These are phyloP conservation scores for Aspergillus intermedius DNA, from an alignment of 2,329 filamentous ascomycete genomes.

Conservation along the genomic window DNA sequence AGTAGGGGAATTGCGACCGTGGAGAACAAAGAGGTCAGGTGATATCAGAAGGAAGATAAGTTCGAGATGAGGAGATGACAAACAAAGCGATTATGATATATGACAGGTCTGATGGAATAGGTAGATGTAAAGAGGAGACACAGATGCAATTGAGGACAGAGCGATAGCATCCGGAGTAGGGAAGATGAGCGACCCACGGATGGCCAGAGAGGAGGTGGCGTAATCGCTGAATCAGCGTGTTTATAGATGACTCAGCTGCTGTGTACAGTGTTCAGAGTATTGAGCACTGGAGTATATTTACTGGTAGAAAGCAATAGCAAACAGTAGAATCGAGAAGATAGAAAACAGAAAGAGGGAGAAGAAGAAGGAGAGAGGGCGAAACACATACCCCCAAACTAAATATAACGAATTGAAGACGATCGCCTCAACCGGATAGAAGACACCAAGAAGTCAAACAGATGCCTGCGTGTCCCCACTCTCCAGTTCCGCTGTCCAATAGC, in stretches of 20 bases:
- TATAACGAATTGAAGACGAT: no score
- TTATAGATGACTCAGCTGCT: not conserved
- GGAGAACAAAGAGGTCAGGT: no score
- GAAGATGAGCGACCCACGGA: not conserved
- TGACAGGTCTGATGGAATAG: conserved; percentile 9
- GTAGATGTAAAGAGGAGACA: conserved; percentile 2
- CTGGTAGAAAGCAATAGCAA: not conserved
- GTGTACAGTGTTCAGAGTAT: not conserved
- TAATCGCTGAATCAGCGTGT: not conserved
- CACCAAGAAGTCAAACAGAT: not conserved
- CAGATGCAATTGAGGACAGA: not conserved
- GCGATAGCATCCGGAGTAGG: not conserved
- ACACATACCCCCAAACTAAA: no score
- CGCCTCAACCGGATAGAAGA: not conserved
- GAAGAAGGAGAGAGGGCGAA: no score
- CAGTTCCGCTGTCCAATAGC: not conserved
- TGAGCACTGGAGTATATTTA: not conserved
- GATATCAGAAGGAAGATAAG: not conserved
- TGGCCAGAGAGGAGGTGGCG: not conserved
- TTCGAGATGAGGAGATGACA: conserved; percentile 7
- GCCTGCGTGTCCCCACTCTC: not conserved
- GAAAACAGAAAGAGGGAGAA: not conserved
- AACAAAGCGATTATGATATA: conserved; percentile 9
- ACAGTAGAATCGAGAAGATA: not conserved
- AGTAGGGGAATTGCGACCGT: no score